These are phyloP conservation scores for Cladosporium sp. DNA, from an alignment of 2,329 filamentous ascomycete species.

Conservation along the genomic window DNA sequence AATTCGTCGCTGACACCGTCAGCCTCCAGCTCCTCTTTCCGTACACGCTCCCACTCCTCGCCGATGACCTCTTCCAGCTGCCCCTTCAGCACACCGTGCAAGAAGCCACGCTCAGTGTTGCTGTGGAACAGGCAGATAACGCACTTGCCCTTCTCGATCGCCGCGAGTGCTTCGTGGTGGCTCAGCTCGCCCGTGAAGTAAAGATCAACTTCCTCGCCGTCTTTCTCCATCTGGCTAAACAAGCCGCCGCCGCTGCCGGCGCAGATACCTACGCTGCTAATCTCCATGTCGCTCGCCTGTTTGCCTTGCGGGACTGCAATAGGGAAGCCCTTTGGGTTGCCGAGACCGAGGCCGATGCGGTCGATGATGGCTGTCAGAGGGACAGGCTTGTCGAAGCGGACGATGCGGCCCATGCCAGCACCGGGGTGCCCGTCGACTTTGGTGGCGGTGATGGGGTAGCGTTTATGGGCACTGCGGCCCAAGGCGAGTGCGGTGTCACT, in stretches of 20 bases:
- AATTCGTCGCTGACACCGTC: constrained; percentile 40
- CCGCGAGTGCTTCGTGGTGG: constrained; percentile 87
- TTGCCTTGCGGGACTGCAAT: constrained; percentile 63
- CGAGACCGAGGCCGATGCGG: constrained; percentile 62
- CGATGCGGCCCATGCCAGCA: constrained; percentile 63
- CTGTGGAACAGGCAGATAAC: constrained; percentile 89
- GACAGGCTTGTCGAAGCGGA: constrained; percentile 56
- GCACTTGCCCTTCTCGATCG: constrained; percentile 77
- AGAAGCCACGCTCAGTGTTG: constrained; percentile 85
- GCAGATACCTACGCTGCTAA: constrained; percentile 78
- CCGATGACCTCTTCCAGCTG: constrained; percentile 63
- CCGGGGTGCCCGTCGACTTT: constrained; percentile 43
- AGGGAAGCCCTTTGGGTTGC: constrained; percentile 65
- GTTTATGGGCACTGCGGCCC: constrained; percentile 49
- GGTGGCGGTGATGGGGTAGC: constrained; percentile 56
- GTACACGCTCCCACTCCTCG: constrained; percentile 54
- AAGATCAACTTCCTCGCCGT: constrained; percentile 64
- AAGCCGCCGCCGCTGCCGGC: constrained; percentile 84
- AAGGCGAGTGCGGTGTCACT: constrained; percentile 39
- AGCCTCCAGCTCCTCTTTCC: constrained; percentile 43
- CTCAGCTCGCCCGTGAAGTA: constrained; percentile 90
- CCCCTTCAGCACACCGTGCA: constrained; percentile 68
- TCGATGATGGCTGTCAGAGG: constrained; percentile 60
- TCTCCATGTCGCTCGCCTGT: constrained; percentile 55
- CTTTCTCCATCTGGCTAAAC: constrained; percentile 58